These are phyloP conservation scores for Naganishia albida DNA, from an alignment of 1,284 basidiomycete genomes.

Conservation along the genomic window DNA sequence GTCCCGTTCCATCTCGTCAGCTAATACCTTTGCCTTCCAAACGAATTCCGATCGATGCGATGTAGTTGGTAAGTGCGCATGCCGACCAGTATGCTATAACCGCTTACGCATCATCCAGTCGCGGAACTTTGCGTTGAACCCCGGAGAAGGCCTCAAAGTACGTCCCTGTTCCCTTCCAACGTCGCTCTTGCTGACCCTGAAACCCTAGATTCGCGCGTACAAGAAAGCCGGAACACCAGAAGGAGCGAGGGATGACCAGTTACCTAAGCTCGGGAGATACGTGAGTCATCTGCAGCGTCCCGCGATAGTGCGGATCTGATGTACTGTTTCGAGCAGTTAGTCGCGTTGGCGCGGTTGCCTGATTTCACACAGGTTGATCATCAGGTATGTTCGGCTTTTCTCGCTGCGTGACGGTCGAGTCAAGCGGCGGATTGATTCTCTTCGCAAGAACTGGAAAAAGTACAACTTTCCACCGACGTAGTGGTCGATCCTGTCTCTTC, in stretches of 20 bases:
- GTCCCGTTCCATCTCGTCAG: no score
- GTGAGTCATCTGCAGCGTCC: conserved; percentile 37
- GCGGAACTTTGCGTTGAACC: conserved; percentile 84
- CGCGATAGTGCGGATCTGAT: background rate
- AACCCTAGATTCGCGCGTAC: conserved; percentile 66
- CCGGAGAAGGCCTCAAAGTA: conserved; percentile 72
- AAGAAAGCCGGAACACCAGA: conserved; percentile 69
- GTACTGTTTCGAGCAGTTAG: conserved; percentile 35
- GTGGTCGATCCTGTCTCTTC: background rate
- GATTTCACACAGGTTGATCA: conserved; percentile 48
- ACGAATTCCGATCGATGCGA: no score
- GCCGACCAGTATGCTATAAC: background rate
- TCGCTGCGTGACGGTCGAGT: no score
- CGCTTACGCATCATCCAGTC: conserved; percentile 55
- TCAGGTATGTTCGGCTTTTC: conserved; percentile 41
- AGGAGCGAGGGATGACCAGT: conserved; percentile 64
- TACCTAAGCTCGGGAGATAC: conserved; percentile 66
- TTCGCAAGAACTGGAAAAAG: conserved; percentile 21
- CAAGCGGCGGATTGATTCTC: background rate
- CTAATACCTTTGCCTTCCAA: background rate
- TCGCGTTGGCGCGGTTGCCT: conserved; percentile 40
- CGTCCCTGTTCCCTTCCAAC: background rate
- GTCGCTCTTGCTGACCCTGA: conserved; percentile 8
- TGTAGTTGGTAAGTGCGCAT: conserved; percentile 7
- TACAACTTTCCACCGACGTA: conserved; percentile 21